Percentiles rank a stretch among this genome's conserved stretches.
Conservation (phyloP, 2,329 filamentous ascomycete genomes). For the Alternaria consortialis region DNA sequence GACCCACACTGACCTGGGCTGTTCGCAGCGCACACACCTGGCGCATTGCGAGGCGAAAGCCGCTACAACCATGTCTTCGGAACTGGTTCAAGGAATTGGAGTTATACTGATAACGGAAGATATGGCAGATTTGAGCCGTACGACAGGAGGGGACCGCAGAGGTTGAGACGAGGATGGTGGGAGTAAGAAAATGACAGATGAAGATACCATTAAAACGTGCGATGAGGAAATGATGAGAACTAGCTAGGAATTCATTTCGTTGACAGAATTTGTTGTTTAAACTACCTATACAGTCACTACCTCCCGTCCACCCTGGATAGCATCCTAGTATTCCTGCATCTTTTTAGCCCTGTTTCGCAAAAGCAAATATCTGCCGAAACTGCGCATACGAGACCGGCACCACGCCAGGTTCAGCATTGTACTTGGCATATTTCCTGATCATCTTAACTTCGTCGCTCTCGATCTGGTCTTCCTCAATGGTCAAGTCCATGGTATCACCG, state of each 20-base stretch:
- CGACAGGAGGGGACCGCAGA: neutral
- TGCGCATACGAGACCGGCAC: conserved; percentile 8
- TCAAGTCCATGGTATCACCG: conserved; percentile 13
- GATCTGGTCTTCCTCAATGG: conserved; percentile 9
- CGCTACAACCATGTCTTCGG: conserved; percentile 4
- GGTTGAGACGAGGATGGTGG: conserved; percentile 3
- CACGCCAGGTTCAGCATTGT: conserved; percentile 8
- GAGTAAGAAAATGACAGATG: neutral
- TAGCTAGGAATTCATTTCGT: neutral
- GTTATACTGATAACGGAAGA: conserved; percentile 6
- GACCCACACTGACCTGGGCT: neutral
- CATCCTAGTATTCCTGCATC: neutral
- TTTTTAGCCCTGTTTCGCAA: conserved; percentile 15
- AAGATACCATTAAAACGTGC: neutral
- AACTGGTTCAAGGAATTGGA: conserved; percentile 2
- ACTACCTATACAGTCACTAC: neutral
- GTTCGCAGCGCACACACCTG: neutral
- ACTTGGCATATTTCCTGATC: conserved; percentile 18
- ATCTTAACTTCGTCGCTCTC: conserved; percentile 11
- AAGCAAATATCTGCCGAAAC: conserved; percentile 19
- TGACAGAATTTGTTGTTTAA: neutral
- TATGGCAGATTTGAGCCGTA: conserved; percentile 14
- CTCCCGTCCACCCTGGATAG: neutral
- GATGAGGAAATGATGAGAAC: neutral
- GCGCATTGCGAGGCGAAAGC: neutral